phyloP scores from a whole-genome alignment of 129 eudicot genomes.

The Lactuca saligna region DNA sequence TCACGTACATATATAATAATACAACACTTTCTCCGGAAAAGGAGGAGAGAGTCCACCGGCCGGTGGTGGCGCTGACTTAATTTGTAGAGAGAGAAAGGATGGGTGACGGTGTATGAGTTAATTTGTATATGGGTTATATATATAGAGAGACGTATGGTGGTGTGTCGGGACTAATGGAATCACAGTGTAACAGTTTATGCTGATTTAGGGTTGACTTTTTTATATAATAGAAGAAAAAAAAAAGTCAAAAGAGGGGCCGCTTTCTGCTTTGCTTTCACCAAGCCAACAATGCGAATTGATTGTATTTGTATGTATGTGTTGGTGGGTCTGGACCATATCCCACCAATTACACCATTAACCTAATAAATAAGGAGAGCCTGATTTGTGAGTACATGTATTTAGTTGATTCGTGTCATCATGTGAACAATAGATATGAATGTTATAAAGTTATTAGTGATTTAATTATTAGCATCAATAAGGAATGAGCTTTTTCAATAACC shows the following conservation, averaged over 20 bases:
- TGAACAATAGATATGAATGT: too few species aligned
- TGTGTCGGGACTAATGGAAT: constrained; percentile 11
- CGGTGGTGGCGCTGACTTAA: constrained; percentile 21
- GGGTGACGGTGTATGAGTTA: constrained; percentile 7
- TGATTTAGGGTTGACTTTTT: constrained; percentile 25
- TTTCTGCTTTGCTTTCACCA: constrained; percentile 34
- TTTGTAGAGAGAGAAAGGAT: constrained; percentile 13
- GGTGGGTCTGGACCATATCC: constrained; percentile 30
- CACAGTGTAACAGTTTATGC: constrained; percentile 11
- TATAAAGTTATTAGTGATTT: too few species aligned
- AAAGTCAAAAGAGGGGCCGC: constrained; percentile 26
- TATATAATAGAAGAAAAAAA: neutral
- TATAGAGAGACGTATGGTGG: constrained; percentile 1
- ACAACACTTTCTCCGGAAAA: neutral
- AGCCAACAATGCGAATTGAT: constrained; percentile 30
- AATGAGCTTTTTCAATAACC: too few species aligned
- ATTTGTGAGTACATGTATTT: too few species aligned
- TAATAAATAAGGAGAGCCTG: neutral
- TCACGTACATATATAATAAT: neutral
- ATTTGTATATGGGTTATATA: constrained; percentile 12
- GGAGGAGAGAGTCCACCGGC: neutral
- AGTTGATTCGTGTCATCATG: too few species aligned
- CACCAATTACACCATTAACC: constrained; percentile 4
- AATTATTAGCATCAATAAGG: too few species aligned
- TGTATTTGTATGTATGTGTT: constrained; percentile 23